These are phyloP conservation scores for Pyrus bretschneideri DNA, from an alignment of 306 rosid genomes.

Conservation along the genomic window DNA sequence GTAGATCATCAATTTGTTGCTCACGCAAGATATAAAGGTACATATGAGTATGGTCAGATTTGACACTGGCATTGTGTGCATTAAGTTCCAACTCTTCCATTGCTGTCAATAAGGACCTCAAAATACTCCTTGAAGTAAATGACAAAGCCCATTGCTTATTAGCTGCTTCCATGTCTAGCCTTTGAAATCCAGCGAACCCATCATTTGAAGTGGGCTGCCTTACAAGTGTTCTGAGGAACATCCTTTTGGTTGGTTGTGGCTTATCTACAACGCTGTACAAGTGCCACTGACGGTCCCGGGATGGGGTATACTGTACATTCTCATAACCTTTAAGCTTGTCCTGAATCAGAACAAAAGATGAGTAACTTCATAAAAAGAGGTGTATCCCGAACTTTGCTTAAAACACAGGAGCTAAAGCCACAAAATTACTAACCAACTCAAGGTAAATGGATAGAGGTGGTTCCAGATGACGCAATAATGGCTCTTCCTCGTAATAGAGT, in stretches of 20 bases:
- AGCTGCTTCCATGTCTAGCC: constrained; percentile 38
- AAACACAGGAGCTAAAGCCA: not conserved
- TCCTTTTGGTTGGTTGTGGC: constrained; percentile 70
- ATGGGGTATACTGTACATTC: constrained; percentile 74
- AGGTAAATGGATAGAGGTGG: constrained; percentile 98
- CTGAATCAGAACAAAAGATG: constrained; percentile 35
- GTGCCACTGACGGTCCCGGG: constrained; percentile 98
- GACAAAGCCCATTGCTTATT: constrained; percentile 48
- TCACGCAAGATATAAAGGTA: constrained; percentile 81
- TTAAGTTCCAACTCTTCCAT: constrained; percentile 99
- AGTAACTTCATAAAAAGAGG: constrained; percentile 24
- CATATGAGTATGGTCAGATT: constrained; percentile 87
- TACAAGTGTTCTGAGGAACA: constrained; percentile 90
- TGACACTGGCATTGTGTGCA: constrained; percentile 70
- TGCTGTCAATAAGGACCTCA: constrained; percentile 83
- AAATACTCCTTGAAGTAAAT: constrained; percentile 79
- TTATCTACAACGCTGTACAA: constrained; percentile 74
- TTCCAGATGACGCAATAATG: constrained; percentile 90
- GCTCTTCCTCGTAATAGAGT: constrained; percentile 71
- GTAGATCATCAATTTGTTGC: constrained; percentile 67
- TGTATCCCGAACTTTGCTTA: not conserved
- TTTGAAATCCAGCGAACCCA: constrained; percentile 59
- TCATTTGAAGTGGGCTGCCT: constrained; percentile 82
- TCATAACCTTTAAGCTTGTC: constrained; percentile 90
- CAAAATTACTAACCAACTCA: constrained; percentile 70